Evolutionary conservation across 495 filamentous ascomycete genomes (phyloP).

Genomic region (Penicillium tannophilum): DNA sequence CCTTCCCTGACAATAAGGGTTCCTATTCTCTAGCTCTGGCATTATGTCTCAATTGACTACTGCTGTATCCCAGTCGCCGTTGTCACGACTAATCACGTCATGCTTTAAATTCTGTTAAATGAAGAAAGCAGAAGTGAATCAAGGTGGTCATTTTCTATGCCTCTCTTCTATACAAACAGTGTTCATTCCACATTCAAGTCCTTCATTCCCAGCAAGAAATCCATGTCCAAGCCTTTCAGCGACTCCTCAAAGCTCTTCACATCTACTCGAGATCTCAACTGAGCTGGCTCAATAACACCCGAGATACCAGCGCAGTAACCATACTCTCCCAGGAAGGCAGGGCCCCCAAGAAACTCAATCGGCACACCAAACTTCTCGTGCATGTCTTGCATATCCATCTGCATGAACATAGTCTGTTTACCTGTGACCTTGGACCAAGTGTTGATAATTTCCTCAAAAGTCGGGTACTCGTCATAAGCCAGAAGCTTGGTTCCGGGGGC

Average conservation of each 20-base stretch:
- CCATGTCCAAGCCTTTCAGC: neutral
- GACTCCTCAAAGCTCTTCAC: constrained; percentile 7
- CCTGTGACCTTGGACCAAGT: constrained; percentile 38
- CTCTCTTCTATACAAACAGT: neutral
- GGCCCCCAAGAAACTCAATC: constrained; percentile 39
- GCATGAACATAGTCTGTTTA: constrained; percentile 28
- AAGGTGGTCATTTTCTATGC: neutral
- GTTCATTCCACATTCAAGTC: neutral
- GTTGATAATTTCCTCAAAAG: constrained; percentile 29
- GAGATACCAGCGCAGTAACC: constrained; percentile 44
- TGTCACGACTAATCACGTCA: neutral
- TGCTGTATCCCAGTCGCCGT: neutral
- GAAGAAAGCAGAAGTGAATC: neutral
- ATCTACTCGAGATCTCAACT: constrained; percentile 26
- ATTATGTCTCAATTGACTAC: no score
- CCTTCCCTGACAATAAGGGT: no score
- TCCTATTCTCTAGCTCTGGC: no score
- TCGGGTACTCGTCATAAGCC: constrained; percentile 44
- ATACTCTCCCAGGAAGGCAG: constrained; percentile 38
- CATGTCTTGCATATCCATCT: constrained; percentile 34
- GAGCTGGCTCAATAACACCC: constrained; percentile 33
- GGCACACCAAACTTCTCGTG: constrained; percentile 36
- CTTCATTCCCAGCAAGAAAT: constrained; percentile 2
- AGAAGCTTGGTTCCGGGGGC: constrained; percentile 38
- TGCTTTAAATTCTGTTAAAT: neutral